A percentile compares a stretch with the other conserved stretches of the same genome.
phyloP scores from a whole-genome alignment of 2,329 filamentous ascomycete genomes.

The Aspergillus alliaceus region DNA sequence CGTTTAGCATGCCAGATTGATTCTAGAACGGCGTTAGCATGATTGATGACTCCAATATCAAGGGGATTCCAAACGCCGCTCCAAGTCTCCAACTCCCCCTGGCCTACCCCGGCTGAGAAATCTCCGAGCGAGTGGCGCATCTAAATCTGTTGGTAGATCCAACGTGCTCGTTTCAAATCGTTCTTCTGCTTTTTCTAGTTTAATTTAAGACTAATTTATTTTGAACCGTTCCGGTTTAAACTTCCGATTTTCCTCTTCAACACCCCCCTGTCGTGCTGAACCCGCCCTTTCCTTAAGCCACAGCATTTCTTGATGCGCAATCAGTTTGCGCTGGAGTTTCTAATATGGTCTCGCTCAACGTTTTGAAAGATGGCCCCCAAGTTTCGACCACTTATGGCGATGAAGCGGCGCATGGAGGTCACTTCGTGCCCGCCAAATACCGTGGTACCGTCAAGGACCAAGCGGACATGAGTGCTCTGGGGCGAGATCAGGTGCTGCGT shows the following conservation, averaged over 20 bases:
- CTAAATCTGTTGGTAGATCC: neutral
- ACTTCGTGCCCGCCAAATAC: conserved; percentile 25
- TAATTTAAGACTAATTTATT: neutral
- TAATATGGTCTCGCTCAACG: neutral
- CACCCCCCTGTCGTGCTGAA: neutral
- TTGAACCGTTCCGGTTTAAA: neutral
- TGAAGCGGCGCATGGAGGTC: neutral
- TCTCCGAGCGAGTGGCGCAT: neutral
- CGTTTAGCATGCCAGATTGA: neutral
- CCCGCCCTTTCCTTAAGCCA: neutral
- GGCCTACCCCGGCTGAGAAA: neutral
- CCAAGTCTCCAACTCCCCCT: neutral
- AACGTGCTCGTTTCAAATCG: neutral
- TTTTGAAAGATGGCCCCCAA: neutral
- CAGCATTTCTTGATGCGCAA: neutral
- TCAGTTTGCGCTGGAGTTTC: neutral
- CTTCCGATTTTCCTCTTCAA: neutral
- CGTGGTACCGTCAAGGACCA: conserved; percentile 38
- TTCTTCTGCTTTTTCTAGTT: neutral
- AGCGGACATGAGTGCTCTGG: conserved; percentile 39
- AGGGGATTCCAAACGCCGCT: neutral
- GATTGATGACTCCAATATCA: neutral
- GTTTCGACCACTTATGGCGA: neutral
- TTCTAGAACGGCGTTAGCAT: neutral
- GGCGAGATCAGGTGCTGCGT: conserved; percentile 40